Evolutionary conservation across 2,329 filamentous ascomycete genomes (phyloP).

Genomic region (Ophiostoma perfectum): DNA sequence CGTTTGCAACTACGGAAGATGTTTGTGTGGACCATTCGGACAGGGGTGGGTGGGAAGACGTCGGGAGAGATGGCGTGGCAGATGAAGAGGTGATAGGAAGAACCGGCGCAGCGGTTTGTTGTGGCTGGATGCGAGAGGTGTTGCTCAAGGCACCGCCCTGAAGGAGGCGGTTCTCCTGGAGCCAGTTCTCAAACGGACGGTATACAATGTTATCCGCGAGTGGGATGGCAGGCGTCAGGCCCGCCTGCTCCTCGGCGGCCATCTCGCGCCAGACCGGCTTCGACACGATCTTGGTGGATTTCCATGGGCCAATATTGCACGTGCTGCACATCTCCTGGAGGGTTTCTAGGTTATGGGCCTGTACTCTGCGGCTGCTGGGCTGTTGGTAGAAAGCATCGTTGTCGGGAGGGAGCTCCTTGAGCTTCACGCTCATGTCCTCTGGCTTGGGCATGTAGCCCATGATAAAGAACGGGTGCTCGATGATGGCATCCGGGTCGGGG

Average conservation of each 20-base stretch:
- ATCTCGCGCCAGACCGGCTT: conserved; percentile 61
- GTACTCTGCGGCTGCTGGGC: conserved; percentile 42
- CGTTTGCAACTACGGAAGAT: conserved; percentile 20
- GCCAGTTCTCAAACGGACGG: conserved; percentile 57
- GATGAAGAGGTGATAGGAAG: conserved; percentile 11
- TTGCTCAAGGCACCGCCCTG: conserved; percentile 4
- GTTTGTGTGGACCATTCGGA: conserved; percentile 28
- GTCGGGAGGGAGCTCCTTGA: conserved; percentile 54
- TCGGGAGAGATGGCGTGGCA: neutral
- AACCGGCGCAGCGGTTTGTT: neutral
- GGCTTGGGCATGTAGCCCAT: conserved; percentile 65
- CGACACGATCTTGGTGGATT: conserved; percentile 42
- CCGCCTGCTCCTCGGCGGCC: conserved; percentile 61
- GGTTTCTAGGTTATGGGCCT: conserved; percentile 46
- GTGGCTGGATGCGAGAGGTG: neutral
- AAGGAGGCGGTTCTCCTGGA: conserved; percentile 47
- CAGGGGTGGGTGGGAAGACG: conserved; percentile 17
- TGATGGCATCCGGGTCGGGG: conserved; percentile 70
- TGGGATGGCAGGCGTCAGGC: conserved; percentile 58
- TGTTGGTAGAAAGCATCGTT: conserved; percentile 52
- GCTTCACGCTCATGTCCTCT: conserved; percentile 52
- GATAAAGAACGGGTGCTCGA: conserved; percentile 74
- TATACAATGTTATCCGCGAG: conserved; percentile 59
- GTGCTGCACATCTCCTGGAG: conserved; percentile 53
- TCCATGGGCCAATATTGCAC: conserved; percentile 56